phyloP scores from a whole-genome alignment of 148 eudicot species.

The Silene uniflora region DNA sequence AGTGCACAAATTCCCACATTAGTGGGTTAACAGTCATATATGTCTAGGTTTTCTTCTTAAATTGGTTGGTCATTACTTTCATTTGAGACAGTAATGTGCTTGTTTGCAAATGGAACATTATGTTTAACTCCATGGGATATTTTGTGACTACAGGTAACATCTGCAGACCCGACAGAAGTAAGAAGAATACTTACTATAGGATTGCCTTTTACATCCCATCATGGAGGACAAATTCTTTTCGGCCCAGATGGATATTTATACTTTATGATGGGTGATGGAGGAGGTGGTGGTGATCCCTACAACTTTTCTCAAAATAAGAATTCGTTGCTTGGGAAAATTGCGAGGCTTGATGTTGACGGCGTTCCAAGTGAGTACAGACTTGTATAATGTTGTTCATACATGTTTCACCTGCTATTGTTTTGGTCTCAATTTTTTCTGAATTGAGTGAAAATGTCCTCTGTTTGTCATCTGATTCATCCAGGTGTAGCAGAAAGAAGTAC shows the following conservation, averaged over 20 bases:
- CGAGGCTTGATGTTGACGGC: slow-evolving; percentile 70
- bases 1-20: too few relatives aligned
- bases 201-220: slow-evolving; percentile 75
- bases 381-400: not conserved
- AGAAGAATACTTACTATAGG: slow-evolving; percentile 90
- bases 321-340: slow-evolving; percentile 82
- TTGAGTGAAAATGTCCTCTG: not conserved
- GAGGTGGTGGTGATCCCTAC: slow-evolving; percentile 68
- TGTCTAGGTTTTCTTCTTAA: not conserved
- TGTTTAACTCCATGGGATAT: not conserved
- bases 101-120: not conserved
- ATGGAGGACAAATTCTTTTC: slow-evolving; percentile 82
- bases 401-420: not conserved
- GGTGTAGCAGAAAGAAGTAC: slow-evolving; percentile 49
- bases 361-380: slow-evolving; percentile 52
- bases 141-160: slow-evolving; percentile 38
- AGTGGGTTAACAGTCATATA: too few relatives aligned
- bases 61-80: not conserved
- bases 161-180: slow-evolving; percentile 65
- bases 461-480: slow-evolving; percentile 15
- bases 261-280: slow-evolving; percentile 97
- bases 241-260: slow-evolving; percentile 89
- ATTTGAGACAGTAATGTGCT: not conserved
- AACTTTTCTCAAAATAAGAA: slow-evolving; percentile 84
- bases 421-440: not conserved